Conservation (phyloP, 768 basidiomycete species). For the Filobasidium wieringae region DNA sequence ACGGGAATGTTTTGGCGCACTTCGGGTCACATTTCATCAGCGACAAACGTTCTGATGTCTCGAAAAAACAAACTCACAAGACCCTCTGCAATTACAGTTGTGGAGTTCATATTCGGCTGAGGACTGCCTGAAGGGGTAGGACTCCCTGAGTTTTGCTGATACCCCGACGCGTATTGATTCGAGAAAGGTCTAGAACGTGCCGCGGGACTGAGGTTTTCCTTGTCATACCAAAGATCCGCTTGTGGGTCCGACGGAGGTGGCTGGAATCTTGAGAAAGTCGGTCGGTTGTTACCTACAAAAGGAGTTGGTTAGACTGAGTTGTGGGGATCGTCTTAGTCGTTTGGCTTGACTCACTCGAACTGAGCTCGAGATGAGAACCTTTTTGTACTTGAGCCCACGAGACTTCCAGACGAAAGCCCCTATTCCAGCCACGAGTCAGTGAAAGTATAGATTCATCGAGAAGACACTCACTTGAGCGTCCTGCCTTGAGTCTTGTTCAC, state of each 20-base stretch:
- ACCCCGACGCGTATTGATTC: background rate
- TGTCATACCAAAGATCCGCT: background rate
- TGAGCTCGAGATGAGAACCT: background rate
- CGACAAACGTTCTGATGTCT: background rate
- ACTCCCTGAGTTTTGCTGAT: background rate
- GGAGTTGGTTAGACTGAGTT: background rate
- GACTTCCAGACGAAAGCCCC: slow-evolving; percentile 1
- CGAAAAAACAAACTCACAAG: background rate
- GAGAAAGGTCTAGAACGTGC: too few relatives aligned
- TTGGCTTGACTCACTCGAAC: background rate
- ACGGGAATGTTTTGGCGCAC: background rate
- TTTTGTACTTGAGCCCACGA: slow-evolving; percentile 10
- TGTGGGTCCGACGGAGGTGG: background rate
- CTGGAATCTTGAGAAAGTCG: background rate
- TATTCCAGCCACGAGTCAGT: background rate
- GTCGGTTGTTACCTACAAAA: background rate
- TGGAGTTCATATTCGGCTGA: background rate
- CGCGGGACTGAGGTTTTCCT: background rate
- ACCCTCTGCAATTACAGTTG: background rate
- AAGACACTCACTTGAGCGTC: background rate
- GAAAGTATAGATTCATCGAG: too few relatives aligned
- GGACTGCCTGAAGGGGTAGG: background rate
- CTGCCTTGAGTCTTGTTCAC: background rate
- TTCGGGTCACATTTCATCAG: background rate
- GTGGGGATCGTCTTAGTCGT: too few relatives aligned